phyloP scores from a whole-genome alignment of 768 basidiomycete genomes.

The Lentinula sp. region DNA sequence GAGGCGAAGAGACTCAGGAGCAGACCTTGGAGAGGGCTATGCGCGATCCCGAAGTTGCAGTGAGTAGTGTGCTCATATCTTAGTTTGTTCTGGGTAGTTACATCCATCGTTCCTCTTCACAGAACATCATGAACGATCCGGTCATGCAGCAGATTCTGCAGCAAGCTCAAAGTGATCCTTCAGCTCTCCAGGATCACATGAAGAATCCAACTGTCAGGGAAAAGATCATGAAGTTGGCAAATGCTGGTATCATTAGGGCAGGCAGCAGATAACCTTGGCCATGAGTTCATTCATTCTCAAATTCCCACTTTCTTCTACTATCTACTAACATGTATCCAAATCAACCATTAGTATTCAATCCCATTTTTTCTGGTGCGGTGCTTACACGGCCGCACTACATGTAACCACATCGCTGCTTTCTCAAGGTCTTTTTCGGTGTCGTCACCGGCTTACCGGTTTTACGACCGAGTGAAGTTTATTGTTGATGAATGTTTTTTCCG shows the following conservation, averaged over 20 bases:
- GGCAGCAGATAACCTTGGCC: conserved; percentile 29
- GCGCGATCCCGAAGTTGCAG: conserved; percentile 94
- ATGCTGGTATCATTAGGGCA: conserved; percentile 91
- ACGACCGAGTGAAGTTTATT: not conserved
- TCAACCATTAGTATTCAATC: conserved; percentile 2
- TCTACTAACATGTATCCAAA: conserved; percentile 4
- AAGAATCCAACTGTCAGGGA: conserved; percentile 77
- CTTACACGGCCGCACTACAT: not conserved
- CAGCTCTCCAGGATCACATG: conserved; percentile 92
- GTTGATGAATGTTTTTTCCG: not conserved
- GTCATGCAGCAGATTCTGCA: conserved; percentile 93
- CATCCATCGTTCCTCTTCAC: conserved; percentile 5
- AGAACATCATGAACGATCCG: conserved; percentile 86
- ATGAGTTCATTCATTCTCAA: not conserved
- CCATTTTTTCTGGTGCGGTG: not conserved
- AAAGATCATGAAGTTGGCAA: conserved; percentile 87
- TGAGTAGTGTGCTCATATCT: conserved; percentile 31
- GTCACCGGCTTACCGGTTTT: not conserved
- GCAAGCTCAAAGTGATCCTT: conserved; percentile 87
- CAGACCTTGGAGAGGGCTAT: conserved; percentile 90
- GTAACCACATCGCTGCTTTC: not conserved
- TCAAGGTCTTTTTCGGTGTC: not conserved
- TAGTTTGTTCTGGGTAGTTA: conserved; percentile 3
- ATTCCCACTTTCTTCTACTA: not conserved
- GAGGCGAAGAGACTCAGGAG: conserved; percentile 84